A percentile compares a stretch with the other conserved stretches of the same genome.
phyloP scores from a whole-genome alignment of 495 filamentous ascomycete genomes.

The Penicillium pancosmium region DNA sequence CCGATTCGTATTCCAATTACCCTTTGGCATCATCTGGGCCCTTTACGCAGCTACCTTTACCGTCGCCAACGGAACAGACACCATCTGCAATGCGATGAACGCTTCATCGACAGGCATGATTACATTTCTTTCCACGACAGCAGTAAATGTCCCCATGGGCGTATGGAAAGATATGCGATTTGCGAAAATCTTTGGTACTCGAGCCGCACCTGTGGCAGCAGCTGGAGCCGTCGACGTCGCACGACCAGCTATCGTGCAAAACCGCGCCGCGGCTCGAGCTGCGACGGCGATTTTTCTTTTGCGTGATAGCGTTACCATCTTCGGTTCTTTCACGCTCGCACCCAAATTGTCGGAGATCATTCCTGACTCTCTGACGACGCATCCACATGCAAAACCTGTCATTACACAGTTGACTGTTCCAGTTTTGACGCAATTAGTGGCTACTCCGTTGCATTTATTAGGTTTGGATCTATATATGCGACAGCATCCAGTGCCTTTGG shows the following conservation, averaged over 20 bases:
- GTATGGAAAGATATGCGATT: conserved; percentile 44
- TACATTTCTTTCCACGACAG: conserved; percentile 29
- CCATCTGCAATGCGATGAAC: conserved; percentile 24
- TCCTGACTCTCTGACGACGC: conserved; percentile 25
- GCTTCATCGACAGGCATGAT: conserved; percentile 25
- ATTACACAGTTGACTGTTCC: conserved; percentile 39
- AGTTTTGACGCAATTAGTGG: conserved; percentile 36
- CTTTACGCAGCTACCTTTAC: conserved; percentile 38
- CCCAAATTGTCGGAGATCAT: conserved; percentile 25
- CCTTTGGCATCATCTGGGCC: conserved; percentile 33
- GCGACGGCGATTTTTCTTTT: conserved; percentile 55
- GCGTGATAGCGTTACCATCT: conserved; percentile 42
- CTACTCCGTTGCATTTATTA: conserved; percentile 39
- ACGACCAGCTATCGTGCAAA: conserved; percentile 11
- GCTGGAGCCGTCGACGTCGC: conserved; percentile 11
- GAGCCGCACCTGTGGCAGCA: not conserved
- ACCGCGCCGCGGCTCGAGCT: conserved; percentile 17
- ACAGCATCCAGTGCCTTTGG: conserved; percentile 22
- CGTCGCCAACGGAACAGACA: conserved; percentile 38
- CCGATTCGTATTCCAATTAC: conserved; percentile 28
- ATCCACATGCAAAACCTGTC: conserved; percentile 31
- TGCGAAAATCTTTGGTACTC: conserved; percentile 33
- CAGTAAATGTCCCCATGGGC: conserved; percentile 39
- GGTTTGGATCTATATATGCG: conserved; percentile 39
- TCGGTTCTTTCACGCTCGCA: conserved; percentile 40